Conservation (phyloP, 2,329 filamentous ascomycete species). For the Bipolaris victoriae region DNA sequence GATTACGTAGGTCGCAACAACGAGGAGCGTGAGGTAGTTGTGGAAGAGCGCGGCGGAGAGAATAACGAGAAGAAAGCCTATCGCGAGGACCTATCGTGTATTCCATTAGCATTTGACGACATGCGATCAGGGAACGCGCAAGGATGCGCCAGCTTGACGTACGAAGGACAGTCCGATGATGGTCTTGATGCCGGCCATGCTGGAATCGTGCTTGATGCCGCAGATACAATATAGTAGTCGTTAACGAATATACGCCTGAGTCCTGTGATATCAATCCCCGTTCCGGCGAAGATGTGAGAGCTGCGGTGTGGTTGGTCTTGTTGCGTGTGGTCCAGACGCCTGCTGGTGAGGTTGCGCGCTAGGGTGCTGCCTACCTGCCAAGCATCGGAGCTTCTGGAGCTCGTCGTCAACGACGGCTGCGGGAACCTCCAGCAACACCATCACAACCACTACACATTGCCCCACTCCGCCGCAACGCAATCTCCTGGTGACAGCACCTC, state of each 20-base stretch:
- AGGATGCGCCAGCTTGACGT: slow-evolving; percentile 48
- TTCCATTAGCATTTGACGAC: slow-evolving; percentile 6
- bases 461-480: slow-evolving; percentile 12
- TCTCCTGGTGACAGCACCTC: neutral
- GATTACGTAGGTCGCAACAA: slow-evolving; percentile 93
- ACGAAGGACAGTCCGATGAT: slow-evolving; percentile 99
- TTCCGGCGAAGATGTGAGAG: slow-evolving; percentile 13
- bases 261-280: slow-evolving; percentile 4
- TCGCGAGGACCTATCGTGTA: slow-evolving; percentile 76
- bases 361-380: slow-evolving; percentile 10
- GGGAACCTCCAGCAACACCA: slow-evolving; percentile 36
- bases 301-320: slow-evolving; percentile 9
- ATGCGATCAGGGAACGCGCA: slow-evolving; percentile 8
- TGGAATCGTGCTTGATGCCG: slow-evolving; percentile 5
- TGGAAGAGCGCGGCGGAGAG: slow-evolving; percentile 95
- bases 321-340: slow-evolving; percentile 2
- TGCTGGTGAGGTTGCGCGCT: slow-evolving; percentile 12
- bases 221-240: neutral
- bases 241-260: neutral
- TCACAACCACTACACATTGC: slow-evolving; percentile 11
- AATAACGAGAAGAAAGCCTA: slow-evolving; percentile 98
- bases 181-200: slow-evolving; percentile 92
- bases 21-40: slow-evolving; percentile 92
- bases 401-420: slow-evolving; percentile 31
- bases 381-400: slow-evolving; percentile 18